Evolutionary conservation across 306 rosid genomes (phyloP).

Genomic region (Vigna reflexopilosa): DNA sequence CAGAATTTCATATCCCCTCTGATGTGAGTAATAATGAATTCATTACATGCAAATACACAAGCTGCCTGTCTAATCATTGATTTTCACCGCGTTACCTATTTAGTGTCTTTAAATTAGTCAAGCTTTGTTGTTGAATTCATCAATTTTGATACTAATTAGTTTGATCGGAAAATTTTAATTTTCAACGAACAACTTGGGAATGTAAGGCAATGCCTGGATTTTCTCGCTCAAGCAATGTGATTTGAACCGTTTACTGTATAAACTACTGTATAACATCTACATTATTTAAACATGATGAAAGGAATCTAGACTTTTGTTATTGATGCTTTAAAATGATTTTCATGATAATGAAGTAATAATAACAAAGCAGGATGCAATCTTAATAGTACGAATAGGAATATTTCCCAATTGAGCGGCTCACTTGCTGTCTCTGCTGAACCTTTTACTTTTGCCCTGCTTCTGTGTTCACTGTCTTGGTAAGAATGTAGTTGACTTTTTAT

Average conservation of each 20-base stretch:
- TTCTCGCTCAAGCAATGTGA: background rate
- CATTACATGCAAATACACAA: background rate
- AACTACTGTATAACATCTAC: background rate
- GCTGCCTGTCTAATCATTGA: background rate
- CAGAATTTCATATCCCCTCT: background rate
- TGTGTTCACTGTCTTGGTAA: background rate
- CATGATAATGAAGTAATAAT: background rate
- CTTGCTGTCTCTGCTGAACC: slow-evolving; percentile 11
- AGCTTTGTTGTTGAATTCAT: slow-evolving; percentile 1
- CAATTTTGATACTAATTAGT: background rate
- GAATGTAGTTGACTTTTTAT: background rate
- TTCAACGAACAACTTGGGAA: background rate
- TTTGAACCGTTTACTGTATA: slow-evolving; percentile 11
- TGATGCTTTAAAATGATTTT: background rate
- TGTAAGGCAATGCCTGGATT: slow-evolving; percentile 5
- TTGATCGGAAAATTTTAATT: background rate
- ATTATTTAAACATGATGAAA: background rate
- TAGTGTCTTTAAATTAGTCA: background rate
- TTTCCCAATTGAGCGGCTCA: slow-evolving; percentile 2
- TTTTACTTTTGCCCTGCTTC: background rate
- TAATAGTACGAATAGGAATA: background rate
- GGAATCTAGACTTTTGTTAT: background rate
- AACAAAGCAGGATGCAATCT: background rate
- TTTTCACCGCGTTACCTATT: background rate
- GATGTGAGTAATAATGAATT: background rate